A percentile compares a stretch with the other conserved stretches of the same genome.
phyloP scores from a whole-genome alignment of 169 alveolate species.

The Plasmodium yoelii region DNA sequence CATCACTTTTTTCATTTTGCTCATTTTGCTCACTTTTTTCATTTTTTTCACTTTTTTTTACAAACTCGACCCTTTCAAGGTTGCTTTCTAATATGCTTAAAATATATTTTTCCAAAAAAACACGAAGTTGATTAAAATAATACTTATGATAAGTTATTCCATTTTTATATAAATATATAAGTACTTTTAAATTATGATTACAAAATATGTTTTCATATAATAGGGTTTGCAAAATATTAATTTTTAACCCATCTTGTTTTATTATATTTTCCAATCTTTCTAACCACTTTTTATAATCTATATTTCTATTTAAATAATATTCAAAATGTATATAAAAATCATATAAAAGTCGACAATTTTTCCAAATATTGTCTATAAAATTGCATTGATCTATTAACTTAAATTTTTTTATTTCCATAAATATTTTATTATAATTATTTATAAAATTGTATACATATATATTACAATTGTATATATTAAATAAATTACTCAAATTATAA shows the following conservation, averaged over 20 bases:
- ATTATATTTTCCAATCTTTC: neutral
- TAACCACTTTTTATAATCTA: neutral
- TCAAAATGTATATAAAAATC: conserved; percentile 19
- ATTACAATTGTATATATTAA: conserved; percentile 57
- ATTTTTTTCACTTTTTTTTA: neutral
- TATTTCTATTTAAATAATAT: conserved; percentile 17
- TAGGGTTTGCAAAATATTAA: neutral
- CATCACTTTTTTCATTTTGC: neutral
- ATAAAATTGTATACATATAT: conserved; percentile 37
- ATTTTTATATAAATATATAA: conserved; percentile 23
- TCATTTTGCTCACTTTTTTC: no score
- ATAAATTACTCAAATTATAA: conserved; percentile 3
- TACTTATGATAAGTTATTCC: conserved; percentile 21
- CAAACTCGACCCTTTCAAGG: neutral
- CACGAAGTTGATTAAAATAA: conserved; percentile 32
- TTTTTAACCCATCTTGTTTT: neutral
- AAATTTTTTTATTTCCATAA: conserved; percentile 1
- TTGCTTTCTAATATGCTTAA: conserved; percentile 7
- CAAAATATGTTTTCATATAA: conserved; percentile 27
- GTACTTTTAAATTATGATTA: conserved; percentile 15
- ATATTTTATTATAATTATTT: conserved; percentile 46
- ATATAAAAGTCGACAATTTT: conserved; percentile 46
- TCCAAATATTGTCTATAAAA: conserved; percentile 65
- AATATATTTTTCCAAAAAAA: conserved; percentile 11
- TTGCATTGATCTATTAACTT: conserved; percentile 45